Evolutionary conservation across 192 early-diverging fungal species (phyloP).

Genomic region (Oehlia diaphana): DNA sequence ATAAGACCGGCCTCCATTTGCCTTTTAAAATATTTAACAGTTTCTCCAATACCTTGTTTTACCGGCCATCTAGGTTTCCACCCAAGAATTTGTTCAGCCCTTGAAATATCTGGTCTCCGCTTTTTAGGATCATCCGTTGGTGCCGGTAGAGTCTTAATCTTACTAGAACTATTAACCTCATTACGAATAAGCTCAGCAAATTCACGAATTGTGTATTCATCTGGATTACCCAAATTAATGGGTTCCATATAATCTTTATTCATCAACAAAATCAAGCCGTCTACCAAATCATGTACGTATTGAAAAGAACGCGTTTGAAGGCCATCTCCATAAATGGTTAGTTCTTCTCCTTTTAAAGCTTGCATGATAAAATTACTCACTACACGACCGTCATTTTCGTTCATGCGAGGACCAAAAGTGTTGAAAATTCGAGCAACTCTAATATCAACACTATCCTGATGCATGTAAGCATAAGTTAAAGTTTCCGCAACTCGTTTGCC

Average conservation of each 20-base stretch:
- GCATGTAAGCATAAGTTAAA: constrained; percentile 73
- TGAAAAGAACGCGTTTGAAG: constrained; percentile 81
- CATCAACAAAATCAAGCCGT: constrained; percentile 80
- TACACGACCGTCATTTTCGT: constrained; percentile 78
- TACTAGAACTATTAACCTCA: constrained; percentile 55
- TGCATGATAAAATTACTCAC: constrained; percentile 88
- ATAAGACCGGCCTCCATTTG: constrained; percentile 27
- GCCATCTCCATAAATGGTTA: constrained; percentile 83
- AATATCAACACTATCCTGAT: constrained; percentile 73
- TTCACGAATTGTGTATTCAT: constrained; percentile 77
- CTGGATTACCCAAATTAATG: constrained; percentile 81
- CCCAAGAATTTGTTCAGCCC: constrained; percentile 61
- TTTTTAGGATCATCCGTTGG: constrained; percentile 77
- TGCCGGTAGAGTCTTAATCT: constrained; percentile 65
- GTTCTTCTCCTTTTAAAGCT: constrained; percentile 68
- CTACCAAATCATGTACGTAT: constrained; percentile 82
- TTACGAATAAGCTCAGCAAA: constrained; percentile 77
- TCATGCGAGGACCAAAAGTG: constrained; percentile 83
- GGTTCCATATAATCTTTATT: constrained; percentile 66
- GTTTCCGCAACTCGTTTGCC: constrained; percentile 87
- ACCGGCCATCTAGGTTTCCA: constrained; percentile 80
- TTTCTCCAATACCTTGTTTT: constrained; percentile 75
- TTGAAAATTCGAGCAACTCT: constrained; percentile 82
- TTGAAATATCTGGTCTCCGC: constrained; percentile 71
- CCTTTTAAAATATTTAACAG: constrained; percentile 68